phyloP scores from a whole-genome alignment of 2,329 filamentous ascomycete genomes.

The Pyrenophora graminea region DNA sequence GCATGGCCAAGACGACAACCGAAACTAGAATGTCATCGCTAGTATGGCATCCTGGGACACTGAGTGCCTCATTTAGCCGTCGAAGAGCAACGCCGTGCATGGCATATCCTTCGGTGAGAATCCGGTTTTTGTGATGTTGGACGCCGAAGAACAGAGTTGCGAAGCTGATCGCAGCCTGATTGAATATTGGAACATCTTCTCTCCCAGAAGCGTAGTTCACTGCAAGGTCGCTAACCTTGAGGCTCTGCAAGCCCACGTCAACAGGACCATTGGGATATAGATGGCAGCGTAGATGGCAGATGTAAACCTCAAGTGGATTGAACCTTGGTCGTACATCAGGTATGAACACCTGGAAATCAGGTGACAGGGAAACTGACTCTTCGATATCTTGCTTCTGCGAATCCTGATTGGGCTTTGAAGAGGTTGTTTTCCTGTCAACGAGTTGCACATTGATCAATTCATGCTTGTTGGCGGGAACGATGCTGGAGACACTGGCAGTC shows the following conservation, averaged over 20 bases:
- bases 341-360: neutral
- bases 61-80: conserved; percentile 31
- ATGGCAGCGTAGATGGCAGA: conserved; percentile 29
- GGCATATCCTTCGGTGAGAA: conserved; percentile 25
- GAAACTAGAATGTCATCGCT: conserved; percentile 35
- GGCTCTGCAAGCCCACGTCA: conserved; percentile 25
- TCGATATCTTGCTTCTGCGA: conserved; percentile 2
- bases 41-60: conserved; percentile 22
- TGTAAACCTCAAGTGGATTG: conserved; percentile 29
- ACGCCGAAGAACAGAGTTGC: conserved; percentile 34
- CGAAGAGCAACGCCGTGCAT: conserved; percentile 31
- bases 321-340: conserved; percentile 4
- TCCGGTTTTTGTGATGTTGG: conserved; percentile 20
- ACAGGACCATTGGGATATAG: conserved; percentile 28
- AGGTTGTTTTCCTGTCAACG: too few species aligned
- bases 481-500: too few species aligned
- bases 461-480: too few species aligned
- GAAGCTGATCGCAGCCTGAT: conserved; percentile 30
- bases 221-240: conserved; percentile 21
- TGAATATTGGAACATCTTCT: conserved; percentile 15
- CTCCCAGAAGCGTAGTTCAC: neutral
- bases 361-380: neutral
- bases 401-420: too few species aligned
- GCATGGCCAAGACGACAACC: conserved; percentile 30
- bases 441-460: too few species aligned